Evolutionary conservation across 805 yeast species (phyloP).

Genomic region (Saturnispora hagleri): DNA sequence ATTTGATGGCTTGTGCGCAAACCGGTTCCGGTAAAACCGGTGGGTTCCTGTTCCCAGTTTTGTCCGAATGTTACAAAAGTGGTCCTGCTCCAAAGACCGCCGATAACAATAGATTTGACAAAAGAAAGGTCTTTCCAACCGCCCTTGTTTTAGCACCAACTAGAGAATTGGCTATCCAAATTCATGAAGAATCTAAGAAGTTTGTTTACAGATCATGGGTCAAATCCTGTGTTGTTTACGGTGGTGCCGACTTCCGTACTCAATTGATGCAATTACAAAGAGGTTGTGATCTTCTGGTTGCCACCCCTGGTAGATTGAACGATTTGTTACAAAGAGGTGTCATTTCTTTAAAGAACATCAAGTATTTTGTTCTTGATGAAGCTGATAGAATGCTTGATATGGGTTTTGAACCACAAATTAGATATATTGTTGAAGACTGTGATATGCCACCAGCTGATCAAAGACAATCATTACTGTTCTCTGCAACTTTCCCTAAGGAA

Average conservation of each 20-base stretch:
- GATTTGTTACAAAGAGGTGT: slow-evolving; percentile 93
- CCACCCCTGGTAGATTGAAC: slow-evolving; percentile 98
- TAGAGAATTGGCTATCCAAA: slow-evolving; percentile 97
- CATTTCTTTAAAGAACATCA: slow-evolving; percentile 81
- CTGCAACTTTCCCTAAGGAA: slow-evolving; percentile 98
- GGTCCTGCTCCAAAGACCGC: slow-evolving; percentile 65
- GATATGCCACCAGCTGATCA: slow-evolving; percentile 90
- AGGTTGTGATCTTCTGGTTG: slow-evolving; percentile 94
- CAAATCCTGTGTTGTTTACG: slow-evolving; percentile 90
- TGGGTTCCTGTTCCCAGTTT: slow-evolving; percentile 97
- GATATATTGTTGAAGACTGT: slow-evolving; percentile 95
- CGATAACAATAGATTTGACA: slow-evolving; percentile 41
- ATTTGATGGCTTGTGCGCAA: slow-evolving; percentile 90
- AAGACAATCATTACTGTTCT: slow-evolving; percentile 97
- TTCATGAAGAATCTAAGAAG: slow-evolving; percentile 90
- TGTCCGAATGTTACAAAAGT: slow-evolving; percentile 77
- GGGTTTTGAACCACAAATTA: slow-evolving; percentile 99
- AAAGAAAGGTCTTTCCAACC: slow-evolving; percentile 85
- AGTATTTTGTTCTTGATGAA: slow-evolving; percentile 92
- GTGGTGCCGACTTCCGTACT: slow-evolving; percentile 90
- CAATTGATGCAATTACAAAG: slow-evolving; percentile 84
- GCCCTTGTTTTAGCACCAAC: slow-evolving; percentile 97
- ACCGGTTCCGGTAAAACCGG: slow-evolving; percentile 99
- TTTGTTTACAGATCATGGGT: slow-evolving; percentile 98
- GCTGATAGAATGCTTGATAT: slow-evolving; percentile 99